A percentile compares a stretch with the other conserved stretches of the same genome.
Conservation (phyloP, 192 early-diverging fungal species). For the Globomyces pollinis-pini region DNA sequence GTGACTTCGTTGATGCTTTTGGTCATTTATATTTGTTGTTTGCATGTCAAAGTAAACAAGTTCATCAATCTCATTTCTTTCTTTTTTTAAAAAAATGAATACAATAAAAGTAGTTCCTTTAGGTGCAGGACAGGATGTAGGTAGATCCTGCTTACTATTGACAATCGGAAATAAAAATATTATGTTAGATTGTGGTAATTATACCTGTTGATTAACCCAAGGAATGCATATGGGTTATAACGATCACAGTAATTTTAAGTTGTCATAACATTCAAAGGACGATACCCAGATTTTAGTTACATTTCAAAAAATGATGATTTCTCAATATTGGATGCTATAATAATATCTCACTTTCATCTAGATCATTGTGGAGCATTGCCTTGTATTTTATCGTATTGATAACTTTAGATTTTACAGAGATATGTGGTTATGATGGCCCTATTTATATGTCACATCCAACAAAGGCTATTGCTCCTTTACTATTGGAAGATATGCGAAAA, state of each 20-base stretch:
- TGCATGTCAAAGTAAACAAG: too few relatives aligned
- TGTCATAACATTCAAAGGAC: too few relatives aligned
- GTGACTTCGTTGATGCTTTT: too few relatives aligned
- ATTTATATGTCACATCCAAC: conserved; percentile 98
- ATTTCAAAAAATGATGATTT: conserved; percentile 73
- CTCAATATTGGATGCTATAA: conserved; percentile 78
- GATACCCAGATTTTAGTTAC: conserved; percentile 93
- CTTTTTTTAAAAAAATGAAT: too few relatives aligned
- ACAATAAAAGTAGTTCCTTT: conserved; percentile 66
- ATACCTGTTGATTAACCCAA: too few relatives aligned
- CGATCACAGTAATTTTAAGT: too few relatives aligned
- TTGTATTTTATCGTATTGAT: conserved; percentile 82
- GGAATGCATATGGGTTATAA: conserved; percentile 1
- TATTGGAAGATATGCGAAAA: conserved; percentile 91
- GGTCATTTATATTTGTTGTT: too few relatives aligned
- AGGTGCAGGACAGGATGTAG: conserved; percentile 97
- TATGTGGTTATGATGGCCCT: conserved; percentile 88
- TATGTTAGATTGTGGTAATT: conserved; percentile 52
- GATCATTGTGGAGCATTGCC: conserved; percentile 98
- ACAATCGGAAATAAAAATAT: conserved; percentile 95
- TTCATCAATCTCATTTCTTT: too few relatives aligned
- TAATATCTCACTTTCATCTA: conserved; percentile 96
- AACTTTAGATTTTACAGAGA: conserved; percentile 90
- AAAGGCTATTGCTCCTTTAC: conserved; percentile 86
- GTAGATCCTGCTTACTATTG: conserved; percentile 84